phyloP scores from a whole-genome alignment of 2,329 filamentous ascomycete genomes.

The Cryphonectria parasitica region DNA sequence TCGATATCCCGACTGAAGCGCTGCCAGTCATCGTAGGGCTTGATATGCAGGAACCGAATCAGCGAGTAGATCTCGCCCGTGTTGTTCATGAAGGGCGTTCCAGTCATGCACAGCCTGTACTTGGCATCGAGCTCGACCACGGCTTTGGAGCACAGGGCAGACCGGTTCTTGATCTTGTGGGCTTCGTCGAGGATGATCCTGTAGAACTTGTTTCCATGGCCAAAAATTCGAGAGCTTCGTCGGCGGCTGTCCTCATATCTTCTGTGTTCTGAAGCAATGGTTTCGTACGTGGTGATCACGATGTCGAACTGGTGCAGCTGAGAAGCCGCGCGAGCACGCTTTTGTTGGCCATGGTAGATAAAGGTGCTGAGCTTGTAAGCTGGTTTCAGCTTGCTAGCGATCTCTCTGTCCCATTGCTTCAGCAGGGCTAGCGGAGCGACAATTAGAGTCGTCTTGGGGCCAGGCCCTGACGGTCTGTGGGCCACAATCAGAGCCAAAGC shows the following conservation, averaged over 20 bases:
- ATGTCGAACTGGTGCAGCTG: conserved; percentile 15
- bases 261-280: conserved; percentile 14
- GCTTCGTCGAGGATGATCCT: conserved; percentile 23
- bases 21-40: conserved; percentile 30
- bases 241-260: not conserved
- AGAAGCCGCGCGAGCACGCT: conserved; percentile 8
- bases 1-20: conserved; percentile 41
- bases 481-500: conserved; percentile 77
- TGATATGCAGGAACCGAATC: conserved; percentile 42
- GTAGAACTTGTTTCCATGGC: not conserved
- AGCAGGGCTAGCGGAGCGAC: conserved; percentile 83
- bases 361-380: conserved; percentile 35
- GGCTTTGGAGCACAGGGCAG: conserved; percentile 12
- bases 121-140: conserved; percentile 16
- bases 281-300: conserved; percentile 24
- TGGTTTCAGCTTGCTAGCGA: conserved; percentile 50
- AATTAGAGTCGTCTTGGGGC: conserved; percentile 71
- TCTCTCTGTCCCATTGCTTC: conserved; percentile 87
- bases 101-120: conserved; percentile 27
- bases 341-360: conserved; percentile 34
- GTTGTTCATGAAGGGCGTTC: conserved; percentile 27
- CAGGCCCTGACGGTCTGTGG: conserved; percentile 36
- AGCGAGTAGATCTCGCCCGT: conserved; percentile 22
- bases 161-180: conserved; percentile 21
- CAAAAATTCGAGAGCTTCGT: conserved; percentile 2